phyloP scores from a whole-genome alignment of 179 eudicot genomes.

The Corrigiola litoralis region DNA sequence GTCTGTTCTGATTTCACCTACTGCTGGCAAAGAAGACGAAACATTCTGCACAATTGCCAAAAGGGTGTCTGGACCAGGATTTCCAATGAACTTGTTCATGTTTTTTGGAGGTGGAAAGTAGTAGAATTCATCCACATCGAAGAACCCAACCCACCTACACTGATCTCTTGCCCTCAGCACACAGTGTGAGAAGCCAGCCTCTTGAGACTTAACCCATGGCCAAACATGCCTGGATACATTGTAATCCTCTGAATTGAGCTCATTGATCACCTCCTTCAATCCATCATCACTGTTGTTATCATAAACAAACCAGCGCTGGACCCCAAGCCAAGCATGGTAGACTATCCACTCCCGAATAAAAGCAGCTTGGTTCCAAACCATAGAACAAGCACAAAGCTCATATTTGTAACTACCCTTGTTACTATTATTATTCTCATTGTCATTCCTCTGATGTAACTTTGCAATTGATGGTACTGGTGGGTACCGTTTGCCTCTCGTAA shows the following conservation, averaged over 20 bases:
- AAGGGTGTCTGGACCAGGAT: conserved; percentile 46
- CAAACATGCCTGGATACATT: conserved; percentile 72
- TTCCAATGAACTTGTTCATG: conserved; percentile 5
- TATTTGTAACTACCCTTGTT: conserved; percentile 26
- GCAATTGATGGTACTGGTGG: conserved; percentile 73
- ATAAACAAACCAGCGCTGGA: conserved; percentile 80
- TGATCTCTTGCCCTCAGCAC: conserved; percentile 58
- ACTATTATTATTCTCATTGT: background rate
- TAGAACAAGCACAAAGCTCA: conserved; percentile 85
- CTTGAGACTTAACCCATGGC: conserved; percentile 98
- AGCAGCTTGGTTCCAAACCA: conserved; percentile 94
- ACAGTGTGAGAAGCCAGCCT: conserved; percentile 93
- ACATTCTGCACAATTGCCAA: conserved; percentile 41
- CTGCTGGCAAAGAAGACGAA: conserved; percentile 27
- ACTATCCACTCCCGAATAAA: conserved; percentile 72
- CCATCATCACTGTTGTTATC: conserved; percentile 85
- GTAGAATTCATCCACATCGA: conserved; percentile 89
- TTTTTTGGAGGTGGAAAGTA: conserved; percentile 50
- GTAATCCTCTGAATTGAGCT: conserved; percentile 49
- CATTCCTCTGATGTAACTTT: conserved; percentile 25
- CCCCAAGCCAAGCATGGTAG: conserved; percentile 88
- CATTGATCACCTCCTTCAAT: conserved; percentile 39
- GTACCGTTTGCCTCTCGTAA: conserved; percentile 30
- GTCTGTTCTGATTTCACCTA: conserved; percentile 66
- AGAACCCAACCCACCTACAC: conserved; percentile 85